Evolutionary conservation across 805 yeast genomes (phyloP), one percentile per base, ranked within the genome.

Genomic region (Starmerella bombi): DNA sequence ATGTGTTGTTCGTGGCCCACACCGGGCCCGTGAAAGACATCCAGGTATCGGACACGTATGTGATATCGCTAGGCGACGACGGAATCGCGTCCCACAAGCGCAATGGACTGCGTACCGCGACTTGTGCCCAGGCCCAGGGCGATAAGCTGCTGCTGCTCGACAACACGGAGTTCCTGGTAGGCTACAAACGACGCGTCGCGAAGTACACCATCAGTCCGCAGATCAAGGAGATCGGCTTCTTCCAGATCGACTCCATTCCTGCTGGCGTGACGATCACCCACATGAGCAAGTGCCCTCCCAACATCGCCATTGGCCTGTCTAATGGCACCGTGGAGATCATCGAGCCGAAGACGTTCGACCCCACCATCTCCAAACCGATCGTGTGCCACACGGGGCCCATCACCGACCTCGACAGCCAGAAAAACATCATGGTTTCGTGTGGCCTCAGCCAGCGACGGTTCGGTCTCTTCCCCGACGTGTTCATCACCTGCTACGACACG

Each of bases 401-500:
- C 10, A 58, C 64, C 2, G 66, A 61, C 34, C 41, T 65, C 25
- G 66, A 62, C 35, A 50, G 61, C 32, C 55, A 58, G 12, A 63
- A 59, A 29, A 56, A 59, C 38, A 48, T 51, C 6, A 40, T 60
- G n/a, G 57, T 83, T 15, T 79, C 94, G 0, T 83, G 93, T 42
- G 96, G 96, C 0, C 47, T 46, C 17, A 77, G 75, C 48, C 74
- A 86, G 0, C 61, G 74, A 19, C 71, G 84, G 36, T 72, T 74
- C 37, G 75, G 76, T 36, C 66, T 66, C 41, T 59, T 69, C 16
- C 67, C 74, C 7, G 97, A 91, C 55, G 88, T 94, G 0, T 67
- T 88, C 46, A 85, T 88, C 17, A 77, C 77, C 49, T 75, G 84
- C 17, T 84, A 74, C 57, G 97, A 91, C 58, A 58, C 83, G 23